A percentile compares a stretch with the other conserved stretches of the same genome.
These are phyloP conservation scores for Cochlearia excelsa DNA, from an alignment of 345 rosid species.

Conservation along the genomic window DNA sequence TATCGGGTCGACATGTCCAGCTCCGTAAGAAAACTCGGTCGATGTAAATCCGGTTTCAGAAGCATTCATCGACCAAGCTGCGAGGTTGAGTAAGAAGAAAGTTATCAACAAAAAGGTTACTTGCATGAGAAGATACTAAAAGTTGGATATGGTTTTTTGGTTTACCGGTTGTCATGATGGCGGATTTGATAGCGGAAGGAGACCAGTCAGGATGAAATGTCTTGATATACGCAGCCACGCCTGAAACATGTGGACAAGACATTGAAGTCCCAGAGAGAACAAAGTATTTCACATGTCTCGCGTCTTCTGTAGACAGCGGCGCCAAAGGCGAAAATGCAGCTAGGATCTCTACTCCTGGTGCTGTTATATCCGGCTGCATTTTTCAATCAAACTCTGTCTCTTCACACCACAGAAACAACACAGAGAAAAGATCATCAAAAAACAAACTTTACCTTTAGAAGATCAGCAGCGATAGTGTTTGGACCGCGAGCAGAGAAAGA, in stretches of 20 bases:
- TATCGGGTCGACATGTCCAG: slow-evolving; percentile 54
- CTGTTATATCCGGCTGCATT: slow-evolving; percentile 47
- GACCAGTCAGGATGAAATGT: slow-evolving; percentile 50
- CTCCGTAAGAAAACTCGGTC: slow-evolving; percentile 47
- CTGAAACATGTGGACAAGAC: slow-evolving; percentile 59
- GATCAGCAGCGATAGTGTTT: slow-evolving; percentile 20
- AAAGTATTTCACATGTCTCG: slow-evolving; percentile 26
- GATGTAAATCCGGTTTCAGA: slow-evolving; percentile 7
- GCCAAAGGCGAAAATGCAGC: slow-evolving; percentile 36
- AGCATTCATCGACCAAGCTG: slow-evolving; percentile 28
- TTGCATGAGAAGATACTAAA: neutral
- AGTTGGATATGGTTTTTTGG: neutral
- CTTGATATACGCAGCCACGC: slow-evolving; percentile 46
- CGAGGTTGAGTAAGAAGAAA: neutral
- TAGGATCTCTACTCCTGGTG: slow-evolving; percentile 45
- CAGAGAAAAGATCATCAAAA: too few relatives aligned
- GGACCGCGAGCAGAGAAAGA: slow-evolving; percentile 41
- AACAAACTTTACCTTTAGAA: slow-evolving; percentile 28
- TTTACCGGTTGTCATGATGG: slow-evolving; percentile 63
- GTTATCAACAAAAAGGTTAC: neutral
- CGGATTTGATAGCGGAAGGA: slow-evolving; percentile 58
- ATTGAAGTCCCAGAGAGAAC: slow-evolving; percentile 51
- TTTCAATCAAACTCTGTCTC: too few relatives aligned
- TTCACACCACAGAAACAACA: too few relatives aligned
- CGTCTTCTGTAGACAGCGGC: neutral